phyloP scores from a whole-genome alignment of 352 stramenopile genomes.

The Thalassiosira mediterranea region DNA sequence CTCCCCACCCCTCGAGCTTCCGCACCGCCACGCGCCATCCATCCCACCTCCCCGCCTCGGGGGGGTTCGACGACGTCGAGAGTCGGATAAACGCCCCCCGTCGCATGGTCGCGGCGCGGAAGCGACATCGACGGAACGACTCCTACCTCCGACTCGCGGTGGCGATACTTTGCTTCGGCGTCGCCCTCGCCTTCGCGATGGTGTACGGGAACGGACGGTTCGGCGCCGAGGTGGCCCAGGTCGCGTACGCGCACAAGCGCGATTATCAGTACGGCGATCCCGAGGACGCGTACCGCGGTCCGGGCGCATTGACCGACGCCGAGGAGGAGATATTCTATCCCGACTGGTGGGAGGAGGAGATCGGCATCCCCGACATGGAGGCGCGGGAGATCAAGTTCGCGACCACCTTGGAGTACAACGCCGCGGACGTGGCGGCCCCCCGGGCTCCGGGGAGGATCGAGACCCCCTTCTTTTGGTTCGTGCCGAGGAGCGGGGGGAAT shows the following conservation, averaged over 20 bases:
- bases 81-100: constrained; percentile 3
- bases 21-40: constrained; percentile 27
- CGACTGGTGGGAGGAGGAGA: constrained; percentile 44
- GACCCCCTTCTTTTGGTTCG: constrained; percentile 46
- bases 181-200: constrained; percentile 35
- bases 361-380: constrained; percentile 34
- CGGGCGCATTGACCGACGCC: too few relatives aligned
- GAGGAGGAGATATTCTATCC: constrained; percentile 44
- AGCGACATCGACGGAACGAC: constrained; percentile 38
- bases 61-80: constrained; percentile 19
- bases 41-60: constrained; percentile 7
- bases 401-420: constrained; percentile 29
- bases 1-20: constrained; percentile 6
- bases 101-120: constrained; percentile 12
- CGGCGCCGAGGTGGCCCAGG: constrained; percentile 15
- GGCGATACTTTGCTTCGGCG: constrained; percentile 32
- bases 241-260: constrained; percentile 35
- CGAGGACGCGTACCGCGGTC: background rate
- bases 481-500: constrained; percentile 41
- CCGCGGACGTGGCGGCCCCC: constrained; percentile 24
- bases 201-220: constrained; percentile 31
- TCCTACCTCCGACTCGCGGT: constrained; percentile 30
- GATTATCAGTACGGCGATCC: background rate
- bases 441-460: constrained; percentile 35
- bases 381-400: constrained; percentile 32